Conservation (phyloP, 2,329 filamentous ascomycete species). For the Didymella pinodella region DNA sequence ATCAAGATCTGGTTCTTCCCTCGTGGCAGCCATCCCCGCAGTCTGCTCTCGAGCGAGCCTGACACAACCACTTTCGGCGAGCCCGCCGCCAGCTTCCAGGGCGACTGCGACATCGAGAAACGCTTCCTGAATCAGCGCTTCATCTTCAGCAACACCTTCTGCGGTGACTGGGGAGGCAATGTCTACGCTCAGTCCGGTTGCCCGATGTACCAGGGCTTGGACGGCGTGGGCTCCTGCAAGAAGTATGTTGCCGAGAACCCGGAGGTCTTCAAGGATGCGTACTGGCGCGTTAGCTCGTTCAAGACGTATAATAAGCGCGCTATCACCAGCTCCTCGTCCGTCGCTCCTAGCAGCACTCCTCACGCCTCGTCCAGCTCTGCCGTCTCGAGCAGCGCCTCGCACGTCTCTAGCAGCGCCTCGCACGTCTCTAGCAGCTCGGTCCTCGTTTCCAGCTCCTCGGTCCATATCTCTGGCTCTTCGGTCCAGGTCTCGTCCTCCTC, state of each 20-base stretch:
- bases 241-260: conserved; percentile 76
- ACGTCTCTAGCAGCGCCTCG: conserved; percentile 3
- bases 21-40: conserved; percentile 65
- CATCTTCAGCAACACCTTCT: conserved; percentile 84
- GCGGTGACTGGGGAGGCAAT: conserved; percentile 82
- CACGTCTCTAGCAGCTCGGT: conserved; percentile 2
- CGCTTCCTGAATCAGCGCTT: conserved; percentile 77
- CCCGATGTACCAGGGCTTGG: conserved; percentile 38
- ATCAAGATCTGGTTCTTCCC: conserved; percentile 86
- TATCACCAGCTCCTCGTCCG: conserved; percentile 26
- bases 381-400: conserved; percentile 1
- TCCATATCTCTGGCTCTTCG: not conserved
- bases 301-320: conserved; percentile 33
- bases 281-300: conserved; percentile 69
- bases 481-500: not conserved
- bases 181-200: conserved; percentile 70
- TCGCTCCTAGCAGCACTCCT: conserved; percentile 16
- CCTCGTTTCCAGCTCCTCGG: not conserved
- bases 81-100: conserved; percentile 73
- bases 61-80: conserved; percentile 70
- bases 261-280: conserved; percentile 71
- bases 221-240: conserved; percentile 61
- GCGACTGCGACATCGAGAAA: conserved; percentile 73
- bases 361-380: conserved; percentile 17
- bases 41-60: conserved; percentile 66